phyloP scores from a whole-genome alignment of 2,329 filamentous ascomycete species.

The Elsinoe fawcettii region DNA sequence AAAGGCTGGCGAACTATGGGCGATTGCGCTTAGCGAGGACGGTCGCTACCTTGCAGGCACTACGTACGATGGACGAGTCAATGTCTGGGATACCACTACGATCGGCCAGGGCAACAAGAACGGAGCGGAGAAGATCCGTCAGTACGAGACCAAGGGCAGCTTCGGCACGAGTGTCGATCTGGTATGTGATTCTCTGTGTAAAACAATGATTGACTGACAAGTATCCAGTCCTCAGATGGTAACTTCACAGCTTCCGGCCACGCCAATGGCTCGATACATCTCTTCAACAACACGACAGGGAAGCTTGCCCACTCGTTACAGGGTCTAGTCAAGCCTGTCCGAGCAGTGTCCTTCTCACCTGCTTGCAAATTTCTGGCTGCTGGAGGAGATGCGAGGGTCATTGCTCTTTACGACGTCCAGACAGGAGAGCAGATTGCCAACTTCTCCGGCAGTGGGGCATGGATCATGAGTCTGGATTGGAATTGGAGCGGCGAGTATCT shows the following conservation, averaged over 20 bases:
- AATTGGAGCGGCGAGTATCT: conserved; percentile 87
- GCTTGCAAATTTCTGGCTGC: conserved; percentile 77
- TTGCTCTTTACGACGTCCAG: conserved; percentile 84
- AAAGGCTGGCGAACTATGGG: conserved; percentile 71
- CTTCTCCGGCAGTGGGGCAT: conserved; percentile 68
- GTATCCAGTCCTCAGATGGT: conserved; percentile 57
- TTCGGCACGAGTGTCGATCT: conserved; percentile 87
- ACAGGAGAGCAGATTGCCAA: conserved; percentile 90
- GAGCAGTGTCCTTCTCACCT: conserved; percentile 80
- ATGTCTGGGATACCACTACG: conserved; percentile 65
- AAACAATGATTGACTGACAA: not conserved
- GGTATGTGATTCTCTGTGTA: conserved; percentile 33
- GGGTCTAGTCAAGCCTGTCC: conserved; percentile 82
- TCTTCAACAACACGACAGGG: conserved; percentile 89
- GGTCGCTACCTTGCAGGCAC: conserved; percentile 80
- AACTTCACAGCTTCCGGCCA: conserved; percentile 85
- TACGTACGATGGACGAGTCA: conserved; percentile 78
- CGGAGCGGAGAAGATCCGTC: conserved; percentile 53
- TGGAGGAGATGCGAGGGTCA: conserved; percentile 79
- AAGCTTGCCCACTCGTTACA: conserved; percentile 78
- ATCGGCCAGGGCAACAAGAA: conserved; percentile 33
- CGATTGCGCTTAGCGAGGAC: conserved; percentile 73
- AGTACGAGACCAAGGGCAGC: conserved; percentile 87
- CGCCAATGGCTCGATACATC: conserved; percentile 82
- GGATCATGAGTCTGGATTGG: conserved; percentile 90